These are phyloP conservation scores for Aspergillus coremiiformis DNA, from an alignment of 495 filamentous ascomycete genomes.

Conservation along the genomic window DNA sequence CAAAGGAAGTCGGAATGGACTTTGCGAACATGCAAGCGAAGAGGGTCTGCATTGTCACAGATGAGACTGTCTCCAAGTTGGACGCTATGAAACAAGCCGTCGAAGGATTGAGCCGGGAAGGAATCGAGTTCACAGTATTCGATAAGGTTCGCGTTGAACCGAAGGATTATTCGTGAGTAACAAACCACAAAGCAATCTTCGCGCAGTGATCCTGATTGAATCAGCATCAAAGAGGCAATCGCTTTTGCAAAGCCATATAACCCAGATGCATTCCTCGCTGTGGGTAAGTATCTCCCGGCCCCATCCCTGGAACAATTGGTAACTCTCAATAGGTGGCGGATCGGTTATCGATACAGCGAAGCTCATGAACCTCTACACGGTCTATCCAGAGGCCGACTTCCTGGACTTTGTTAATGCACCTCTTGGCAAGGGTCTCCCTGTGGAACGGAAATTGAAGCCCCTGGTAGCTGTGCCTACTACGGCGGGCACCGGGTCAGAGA, in stretches of 20 bases:
- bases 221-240: constrained; percentile 78
- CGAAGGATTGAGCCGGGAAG: constrained; percentile 67
- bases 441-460: constrained; percentile 69
- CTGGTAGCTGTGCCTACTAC: constrained; percentile 93
- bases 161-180: constrained; percentile 71
- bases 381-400: constrained; percentile 82
- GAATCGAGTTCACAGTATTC: constrained; percentile 72
- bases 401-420: constrained; percentile 97
- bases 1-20: constrained; percentile 98
- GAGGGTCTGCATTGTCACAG: constrained; percentile 86
- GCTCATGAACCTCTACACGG: constrained; percentile 92
- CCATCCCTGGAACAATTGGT: neutral
- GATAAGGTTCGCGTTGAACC: constrained; percentile 76
- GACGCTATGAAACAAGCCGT: constrained; percentile 79
- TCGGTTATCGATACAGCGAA: constrained; percentile 96
- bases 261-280: constrained; percentile 85
- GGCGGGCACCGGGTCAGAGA: constrained; percentile 90
- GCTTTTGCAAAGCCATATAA: constrained; percentile 68
- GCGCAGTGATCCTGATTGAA: neutral
- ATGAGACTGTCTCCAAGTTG: constrained; percentile 67
- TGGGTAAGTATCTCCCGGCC: constrained; percentile 48
- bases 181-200: neutral
- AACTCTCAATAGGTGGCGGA: constrained; percentile 41
- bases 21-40: constrained; percentile 82
- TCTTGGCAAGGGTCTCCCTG: constrained; percentile 77